Conservation (phyloP, 2,329 filamentous ascomycete species). For the Calonectria henricotiae region DNA sequence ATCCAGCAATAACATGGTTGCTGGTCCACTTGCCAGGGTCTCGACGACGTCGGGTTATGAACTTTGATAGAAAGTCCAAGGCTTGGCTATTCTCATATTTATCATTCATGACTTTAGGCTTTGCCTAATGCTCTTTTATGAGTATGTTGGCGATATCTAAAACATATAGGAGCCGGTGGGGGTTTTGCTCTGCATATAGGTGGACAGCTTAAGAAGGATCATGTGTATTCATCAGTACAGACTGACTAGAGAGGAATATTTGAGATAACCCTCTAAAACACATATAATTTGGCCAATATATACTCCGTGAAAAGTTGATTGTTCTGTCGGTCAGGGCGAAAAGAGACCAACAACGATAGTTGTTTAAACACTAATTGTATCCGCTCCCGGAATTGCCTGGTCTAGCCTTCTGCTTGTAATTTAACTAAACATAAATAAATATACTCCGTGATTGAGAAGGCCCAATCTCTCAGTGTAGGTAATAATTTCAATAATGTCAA, state of each 20-base stretch:
- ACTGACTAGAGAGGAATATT: slow-evolving; percentile 35
- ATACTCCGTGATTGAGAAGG: slow-evolving; percentile 36
- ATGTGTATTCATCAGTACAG: not conserved
- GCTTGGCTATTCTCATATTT: slow-evolving; percentile 1
- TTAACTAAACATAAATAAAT: not conserved
- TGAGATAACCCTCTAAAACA: slow-evolving; percentile 34
- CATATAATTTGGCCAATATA: slow-evolving; percentile 39
- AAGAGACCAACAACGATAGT: no score
- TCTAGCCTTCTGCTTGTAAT: no score
- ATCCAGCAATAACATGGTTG: not conserved
- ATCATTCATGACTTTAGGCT: not conserved
- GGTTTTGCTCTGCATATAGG: not conserved
- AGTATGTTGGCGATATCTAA: not conserved
- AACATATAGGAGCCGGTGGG: not conserved
- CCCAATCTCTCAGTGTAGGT: slow-evolving; percentile 36
- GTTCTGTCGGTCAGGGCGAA: no score
- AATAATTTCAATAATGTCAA: slow-evolving; percentile 40
- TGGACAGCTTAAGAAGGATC: not conserved
- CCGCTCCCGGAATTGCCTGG: no score
- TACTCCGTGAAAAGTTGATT: not conserved
- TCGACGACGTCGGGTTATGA: slow-evolving; percentile 12
- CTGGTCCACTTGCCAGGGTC: not conserved
- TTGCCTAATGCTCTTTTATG: slow-evolving; percentile 4
- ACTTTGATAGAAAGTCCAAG: slow-evolving; percentile 22
- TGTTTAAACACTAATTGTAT: no score